phyloP scores from a whole-genome alignment of 768 basidiomycete species.

The Sporobolomyces roseus region DNA sequence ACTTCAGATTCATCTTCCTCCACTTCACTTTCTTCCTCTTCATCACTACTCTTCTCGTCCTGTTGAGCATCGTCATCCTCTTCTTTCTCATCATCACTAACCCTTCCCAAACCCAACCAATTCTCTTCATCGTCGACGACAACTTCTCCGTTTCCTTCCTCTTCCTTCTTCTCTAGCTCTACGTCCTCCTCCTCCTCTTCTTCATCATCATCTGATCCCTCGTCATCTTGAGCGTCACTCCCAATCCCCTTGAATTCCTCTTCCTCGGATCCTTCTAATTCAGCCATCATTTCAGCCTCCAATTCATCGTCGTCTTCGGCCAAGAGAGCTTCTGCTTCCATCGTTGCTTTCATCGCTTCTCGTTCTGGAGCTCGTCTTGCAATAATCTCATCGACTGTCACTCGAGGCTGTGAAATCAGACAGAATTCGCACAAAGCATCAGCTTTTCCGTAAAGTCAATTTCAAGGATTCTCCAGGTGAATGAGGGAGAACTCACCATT shows the following conservation, averaged over 20 bases:
- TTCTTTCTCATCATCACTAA: conserved; percentile 29
- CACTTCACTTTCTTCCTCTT: conserved; percentile 31
- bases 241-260: conserved; percentile 15
- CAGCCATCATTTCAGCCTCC: conserved; percentile 16
- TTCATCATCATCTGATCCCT: conserved; percentile 17
- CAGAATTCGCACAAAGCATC: too few species aligned
- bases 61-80: conserved; percentile 41
- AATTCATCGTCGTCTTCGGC: conserved; percentile 19
- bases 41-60: conserved; percentile 47
- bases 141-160: conserved; percentile 36
- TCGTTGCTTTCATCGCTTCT: background rate
- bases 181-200: conserved; percentile 46
- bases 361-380: conserved; percentile 37
- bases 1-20: conserved; percentile 43
- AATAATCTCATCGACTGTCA: conserved; percentile 43
- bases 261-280: conserved; percentile 21
- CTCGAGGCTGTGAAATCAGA: conserved; percentile 22
- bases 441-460: too few species aligned
- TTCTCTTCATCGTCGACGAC: conserved; percentile 47
- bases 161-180: conserved; percentile 22
- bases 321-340: conserved; percentile 24
- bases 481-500: conserved; percentile 14
- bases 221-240: conserved; percentile 13
- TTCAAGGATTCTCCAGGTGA: too few species aligned
- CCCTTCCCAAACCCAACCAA: conserved; percentile 30